phyloP scores from a whole-genome alignment of 2,329 filamentous ascomycete species.

The Ophiostoma sp. region DNA sequence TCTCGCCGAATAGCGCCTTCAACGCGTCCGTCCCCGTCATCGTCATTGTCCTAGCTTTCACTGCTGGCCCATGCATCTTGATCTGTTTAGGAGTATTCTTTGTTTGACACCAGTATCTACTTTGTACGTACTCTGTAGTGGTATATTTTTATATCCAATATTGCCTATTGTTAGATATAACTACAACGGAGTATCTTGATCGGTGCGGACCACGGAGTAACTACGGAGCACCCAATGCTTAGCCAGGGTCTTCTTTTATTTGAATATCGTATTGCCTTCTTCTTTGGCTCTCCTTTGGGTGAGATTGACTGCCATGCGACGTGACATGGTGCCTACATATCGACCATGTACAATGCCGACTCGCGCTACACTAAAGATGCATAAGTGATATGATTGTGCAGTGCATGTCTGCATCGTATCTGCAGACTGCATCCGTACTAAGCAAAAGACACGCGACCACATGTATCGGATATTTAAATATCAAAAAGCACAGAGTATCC shows the following conservation, averaged over 20 bases:
- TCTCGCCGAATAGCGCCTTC: background rate
- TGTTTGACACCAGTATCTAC: background rate
- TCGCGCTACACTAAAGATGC: background rate
- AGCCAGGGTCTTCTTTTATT: background rate
- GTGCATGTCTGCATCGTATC: background rate
- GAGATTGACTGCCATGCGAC: background rate
- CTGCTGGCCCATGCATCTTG: background rate
- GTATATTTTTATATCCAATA: background rate
- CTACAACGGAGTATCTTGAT: background rate
- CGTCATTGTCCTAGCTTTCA: background rate
- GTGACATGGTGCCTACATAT: background rate
- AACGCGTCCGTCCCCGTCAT: background rate
- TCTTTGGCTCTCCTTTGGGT: background rate
- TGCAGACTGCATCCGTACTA: background rate
- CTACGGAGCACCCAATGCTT: background rate
- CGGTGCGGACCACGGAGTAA: background rate
- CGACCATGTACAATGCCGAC: background rate
- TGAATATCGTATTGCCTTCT: too few species aligned
- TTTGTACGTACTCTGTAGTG: background rate
- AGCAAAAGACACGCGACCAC: too few species aligned
- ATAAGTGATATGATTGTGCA: background rate
- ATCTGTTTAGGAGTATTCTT: background rate
- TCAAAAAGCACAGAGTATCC: too few species aligned
- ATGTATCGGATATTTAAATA: too few species aligned
- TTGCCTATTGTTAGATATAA: background rate